Evolutionary conservation across 129 eudicot species (phyloP).

Genomic region (Cynara cardunculus): DNA sequence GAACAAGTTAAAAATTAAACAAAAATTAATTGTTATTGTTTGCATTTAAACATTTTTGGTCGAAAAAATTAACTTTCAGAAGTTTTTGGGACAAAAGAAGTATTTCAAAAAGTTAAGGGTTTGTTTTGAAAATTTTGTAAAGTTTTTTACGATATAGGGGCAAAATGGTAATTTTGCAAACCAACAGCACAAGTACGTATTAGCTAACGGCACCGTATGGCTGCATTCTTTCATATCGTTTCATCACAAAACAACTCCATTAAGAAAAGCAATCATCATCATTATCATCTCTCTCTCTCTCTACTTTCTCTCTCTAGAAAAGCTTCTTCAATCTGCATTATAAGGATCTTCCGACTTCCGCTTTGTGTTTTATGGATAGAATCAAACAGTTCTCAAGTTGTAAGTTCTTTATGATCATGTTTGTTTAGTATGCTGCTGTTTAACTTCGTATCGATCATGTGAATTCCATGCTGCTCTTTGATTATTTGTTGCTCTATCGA

Average conservation of each 20-base stretch:
- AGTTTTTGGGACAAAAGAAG: neutral
- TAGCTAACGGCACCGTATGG: neutral
- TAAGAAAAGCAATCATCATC: constrained; percentile 17
- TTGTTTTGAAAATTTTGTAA: neutral
- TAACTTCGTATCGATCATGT: neutral
- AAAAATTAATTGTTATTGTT: too few species aligned
- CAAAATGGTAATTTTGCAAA: neutral
- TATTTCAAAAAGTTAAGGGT: neutral
- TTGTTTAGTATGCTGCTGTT: neutral
- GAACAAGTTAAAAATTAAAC: too few species aligned
- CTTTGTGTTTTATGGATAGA: neutral
- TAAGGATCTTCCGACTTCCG: too few species aligned
- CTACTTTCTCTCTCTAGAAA: constrained; percentile 14
- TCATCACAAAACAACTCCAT: constrained; percentile 6
- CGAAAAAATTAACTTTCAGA: too few species aligned
- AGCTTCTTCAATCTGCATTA: constrained; percentile 25
- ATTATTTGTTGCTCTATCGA: neutral
- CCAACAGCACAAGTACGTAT: neutral
- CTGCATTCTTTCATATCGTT: neutral
- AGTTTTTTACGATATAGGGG: neutral
- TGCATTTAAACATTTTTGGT: too few species aligned
- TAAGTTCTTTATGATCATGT: constrained; percentile 14
- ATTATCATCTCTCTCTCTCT: neutral
- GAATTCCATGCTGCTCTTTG: neutral
- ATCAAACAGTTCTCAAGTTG: neutral